Base-by-base conservation (phyloP, 768 basidiomycete genomes). In the Asterophora lycoperdoides region DNA sequence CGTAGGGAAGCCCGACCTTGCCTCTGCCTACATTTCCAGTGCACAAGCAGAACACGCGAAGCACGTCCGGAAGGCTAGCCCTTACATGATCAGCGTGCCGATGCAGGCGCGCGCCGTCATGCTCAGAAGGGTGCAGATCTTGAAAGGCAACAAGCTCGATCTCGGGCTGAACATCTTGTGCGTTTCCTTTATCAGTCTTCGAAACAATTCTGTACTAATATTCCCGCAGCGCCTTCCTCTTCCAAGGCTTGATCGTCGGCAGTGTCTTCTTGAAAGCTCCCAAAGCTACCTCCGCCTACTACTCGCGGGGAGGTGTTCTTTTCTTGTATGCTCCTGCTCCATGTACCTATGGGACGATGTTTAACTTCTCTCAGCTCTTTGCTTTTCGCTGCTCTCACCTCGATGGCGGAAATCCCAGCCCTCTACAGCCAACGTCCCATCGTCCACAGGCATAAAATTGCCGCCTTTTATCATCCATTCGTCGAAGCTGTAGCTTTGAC, bases 251-350 rank as follows among this genome's bases (percentile, higher is more conserved):
- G 6, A 74, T 77, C 54, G 73, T 83, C 45, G 86, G 86, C 20
- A 81, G 79, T 0, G 76, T 87, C 19, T 91, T 86, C 73, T 71
- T 80, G 52, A 71, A 74, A 5, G 67, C 81, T 29, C 70, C 77
- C 0, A 68, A 78, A 23, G 66, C 68, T 4, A 86, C 87, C 0
- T 64, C 71, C 8, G 81, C 78, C 9, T 84, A 78, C 61, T 89
- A 86, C 72, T 81, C 84, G 15, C 78, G 89, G 13, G 87, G 86
- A 34, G 83, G 88, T 65, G 73, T 85, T n/a, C 70, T 92, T n/a
- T 90, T 86, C 75, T 88, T 89, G 77, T 84, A 63, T 23, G 78
- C 64, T 19, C 5, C 34, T 14, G 23, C 26, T 40, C 39, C 5
- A 20, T 4, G n/a, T 35, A 39, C 56, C 45, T n/a, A 15, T 52